A percentile compares a stretch with the other conserved stretches of the same genome.
Evolutionary conservation across 257 asterid species (phyloP).

Genomic region (Solanum phureja): DNA sequence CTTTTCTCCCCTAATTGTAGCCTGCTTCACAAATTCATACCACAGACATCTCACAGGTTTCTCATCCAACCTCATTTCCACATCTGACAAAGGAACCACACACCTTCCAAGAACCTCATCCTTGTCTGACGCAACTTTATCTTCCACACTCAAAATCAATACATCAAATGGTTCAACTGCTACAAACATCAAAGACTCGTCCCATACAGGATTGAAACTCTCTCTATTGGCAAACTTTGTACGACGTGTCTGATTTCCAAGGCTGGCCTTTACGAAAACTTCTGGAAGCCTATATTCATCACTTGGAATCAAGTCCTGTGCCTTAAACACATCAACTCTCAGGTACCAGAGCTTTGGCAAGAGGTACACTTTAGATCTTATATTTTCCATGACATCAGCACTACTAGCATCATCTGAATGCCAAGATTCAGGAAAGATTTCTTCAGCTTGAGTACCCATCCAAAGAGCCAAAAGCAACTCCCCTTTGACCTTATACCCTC

Average conservation of each 20-base stretch:
- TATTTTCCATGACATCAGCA: constrained; percentile 18
- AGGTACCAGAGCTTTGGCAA: constrained; percentile 66
- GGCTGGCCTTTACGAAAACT: constrained; percentile 46
- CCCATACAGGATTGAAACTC: constrained; percentile 56
- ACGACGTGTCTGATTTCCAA: constrained; percentile 31
- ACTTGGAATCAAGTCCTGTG: constrained; percentile 47
- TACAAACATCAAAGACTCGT: constrained; percentile 71
- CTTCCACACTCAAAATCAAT: not conserved
- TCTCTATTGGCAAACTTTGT: constrained; percentile 33
- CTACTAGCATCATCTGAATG: constrained; percentile 46
- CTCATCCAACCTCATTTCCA: constrained; percentile 48
- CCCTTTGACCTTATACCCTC: constrained; percentile 5
- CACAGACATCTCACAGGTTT: constrained; percentile 40
- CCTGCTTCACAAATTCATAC: constrained; percentile 49
- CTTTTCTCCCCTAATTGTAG: constrained; percentile 36
- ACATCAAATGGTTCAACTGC: constrained; percentile 68
- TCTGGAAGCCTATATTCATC: constrained; percentile 47
- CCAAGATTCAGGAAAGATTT: constrained; percentile 66
- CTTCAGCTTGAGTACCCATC: constrained; percentile 75
- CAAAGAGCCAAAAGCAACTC: constrained; percentile 70
- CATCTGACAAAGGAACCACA: constrained; percentile 36
- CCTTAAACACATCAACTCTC: constrained; percentile 57
- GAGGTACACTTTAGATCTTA: constrained; percentile 47
- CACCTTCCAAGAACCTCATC: constrained; percentile 60
- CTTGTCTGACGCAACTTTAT: not conserved